These are phyloP conservation scores for Galium porrigens DNA, from an alignment of 305 asterid species.

Conservation along the genomic window DNA sequence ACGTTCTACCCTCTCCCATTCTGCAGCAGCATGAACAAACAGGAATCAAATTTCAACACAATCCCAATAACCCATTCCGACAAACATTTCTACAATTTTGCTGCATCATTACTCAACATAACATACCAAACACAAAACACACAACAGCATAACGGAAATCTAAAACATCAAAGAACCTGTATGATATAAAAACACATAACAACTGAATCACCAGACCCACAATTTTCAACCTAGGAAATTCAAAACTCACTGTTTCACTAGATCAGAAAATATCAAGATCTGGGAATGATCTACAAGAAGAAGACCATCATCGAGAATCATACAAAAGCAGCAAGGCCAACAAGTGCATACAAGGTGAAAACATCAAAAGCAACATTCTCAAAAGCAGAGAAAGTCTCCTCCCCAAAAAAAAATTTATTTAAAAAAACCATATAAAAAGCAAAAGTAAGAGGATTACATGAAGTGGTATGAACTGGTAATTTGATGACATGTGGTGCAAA, in stretches of 20 bases:
- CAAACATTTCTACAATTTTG: background rate
- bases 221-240: constrained; percentile 7
- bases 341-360: constrained; percentile 12
- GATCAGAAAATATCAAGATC: constrained; percentile 28
- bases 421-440: background rate
- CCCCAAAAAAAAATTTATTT: background rate
- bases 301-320: constrained; percentile 17
- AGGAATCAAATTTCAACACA: constrained; percentile 8
- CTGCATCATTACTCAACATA: background rate
- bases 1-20: constrained; percentile 17
- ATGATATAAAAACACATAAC: constrained; percentile 19
- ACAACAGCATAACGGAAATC: constrained; percentile 23
- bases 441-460: constrained; percentile 22
- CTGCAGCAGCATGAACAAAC: constrained; percentile 24
- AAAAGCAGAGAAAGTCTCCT: constrained; percentile 5
- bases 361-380: constrained; percentile 13
- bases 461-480: constrained; percentile 22
- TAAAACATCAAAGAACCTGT: constrained; percentile 13
- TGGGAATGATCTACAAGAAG: constrained; percentile 28
- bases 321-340: constrained; percentile 13
- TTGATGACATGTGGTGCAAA: constrained; percentile 17
- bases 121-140: constrained; percentile 6
- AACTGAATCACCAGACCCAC: constrained; percentile 17
- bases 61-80: constrained; percentile 7
- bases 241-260: constrained; percentile 12